phyloP scores from a whole-genome alignment of 73 alveolate genomes.

The Paramecium primaurelia region DNA sequence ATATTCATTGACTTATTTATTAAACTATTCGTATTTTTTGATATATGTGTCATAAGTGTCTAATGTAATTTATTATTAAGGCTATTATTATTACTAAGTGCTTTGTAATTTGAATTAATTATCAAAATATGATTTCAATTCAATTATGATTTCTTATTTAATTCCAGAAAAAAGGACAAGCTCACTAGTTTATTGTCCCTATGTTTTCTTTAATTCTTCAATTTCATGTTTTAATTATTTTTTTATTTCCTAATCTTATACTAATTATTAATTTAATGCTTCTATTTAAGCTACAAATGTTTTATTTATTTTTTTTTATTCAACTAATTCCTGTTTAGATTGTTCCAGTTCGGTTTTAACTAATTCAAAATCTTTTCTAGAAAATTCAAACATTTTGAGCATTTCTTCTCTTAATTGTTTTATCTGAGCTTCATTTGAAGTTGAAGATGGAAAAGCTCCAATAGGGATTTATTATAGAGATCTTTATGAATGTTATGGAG shows the following conservation, averaged over 20 bases:
- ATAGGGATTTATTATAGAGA: background rate
- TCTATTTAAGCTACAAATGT: background rate
- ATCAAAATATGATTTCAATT: background rate
- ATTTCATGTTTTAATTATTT: background rate
- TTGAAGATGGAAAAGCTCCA: background rate
- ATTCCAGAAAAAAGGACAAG: background rate
- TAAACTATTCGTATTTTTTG: conserved; percentile 16
- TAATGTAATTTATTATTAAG: background rate
- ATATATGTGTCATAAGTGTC: conserved; percentile 24
- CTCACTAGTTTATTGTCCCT: background rate
- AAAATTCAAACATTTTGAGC: background rate
- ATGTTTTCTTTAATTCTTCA: background rate
- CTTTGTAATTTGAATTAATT: background rate
- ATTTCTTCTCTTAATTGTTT: background rate
- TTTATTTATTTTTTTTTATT: background rate
- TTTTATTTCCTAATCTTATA: background rate
- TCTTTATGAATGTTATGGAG: background rate
- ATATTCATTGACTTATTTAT: background rate
- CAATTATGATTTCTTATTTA: background rate
- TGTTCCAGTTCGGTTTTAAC: background rate
- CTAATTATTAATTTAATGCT: background rate
- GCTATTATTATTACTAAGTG: background rate
- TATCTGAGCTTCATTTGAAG: background rate
- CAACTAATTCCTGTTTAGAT: background rate
- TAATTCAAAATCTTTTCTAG: background rate